A percentile compares a stretch with the other conserved stretches of the same genome.
phyloP scores from a whole-genome alignment of 176 grass and related monocot genomes.

The Phoenix roebelenii region DNA sequence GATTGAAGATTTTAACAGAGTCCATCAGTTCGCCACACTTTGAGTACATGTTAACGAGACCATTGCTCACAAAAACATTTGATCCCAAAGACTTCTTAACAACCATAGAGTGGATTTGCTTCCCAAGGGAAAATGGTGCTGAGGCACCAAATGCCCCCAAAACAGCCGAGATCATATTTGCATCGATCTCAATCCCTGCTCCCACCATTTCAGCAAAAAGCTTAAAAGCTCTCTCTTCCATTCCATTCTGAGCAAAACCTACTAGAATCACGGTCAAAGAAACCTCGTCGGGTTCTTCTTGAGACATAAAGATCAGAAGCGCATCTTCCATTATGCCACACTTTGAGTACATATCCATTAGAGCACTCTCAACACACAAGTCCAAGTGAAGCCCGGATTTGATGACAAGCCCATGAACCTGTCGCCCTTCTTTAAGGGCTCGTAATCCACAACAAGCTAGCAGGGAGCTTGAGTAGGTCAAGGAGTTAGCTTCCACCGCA shows the following conservation, averaged over 20 bases:
- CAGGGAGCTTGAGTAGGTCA: constrained; percentile 51
- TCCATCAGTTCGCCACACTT: constrained; percentile 70
- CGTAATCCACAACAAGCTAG: constrained; percentile 48
- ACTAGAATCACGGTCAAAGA: constrained; percentile 66
- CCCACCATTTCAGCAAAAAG: constrained; percentile 50
- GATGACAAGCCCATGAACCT: constrained; percentile 69
- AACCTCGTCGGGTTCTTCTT: constrained; percentile 50
- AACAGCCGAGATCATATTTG: constrained; percentile 60
- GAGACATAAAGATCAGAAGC: constrained; percentile 44
- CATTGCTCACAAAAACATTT: constrained; percentile 70
- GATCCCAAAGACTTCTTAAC: constrained; percentile 40
- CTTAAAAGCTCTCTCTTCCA: constrained; percentile 46
- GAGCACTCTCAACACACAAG: constrained; percentile 49
- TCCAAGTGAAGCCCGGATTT: constrained; percentile 49
- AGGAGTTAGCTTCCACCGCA: constrained; percentile 39
- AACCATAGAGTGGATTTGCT: constrained; percentile 63
- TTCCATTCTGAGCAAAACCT: constrained; percentile 70
- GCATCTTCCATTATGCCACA: constrained; percentile 72
- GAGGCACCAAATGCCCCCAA: constrained; percentile 63
- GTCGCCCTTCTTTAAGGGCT: constrained; percentile 40
- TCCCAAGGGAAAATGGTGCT: constrained; percentile 59
- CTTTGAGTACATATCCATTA: constrained; percentile 93
- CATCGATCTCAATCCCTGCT: constrained; percentile 33
- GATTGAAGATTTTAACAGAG: constrained; percentile 43
- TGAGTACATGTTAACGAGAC: constrained; percentile 87